A percentile compares a stretch with the other conserved stretches of the same genome.
Evolutionary conservation across 1,284 basidiomycete genomes (phyloP).

Genomic region (Apiotrichum montevideense): DNA sequence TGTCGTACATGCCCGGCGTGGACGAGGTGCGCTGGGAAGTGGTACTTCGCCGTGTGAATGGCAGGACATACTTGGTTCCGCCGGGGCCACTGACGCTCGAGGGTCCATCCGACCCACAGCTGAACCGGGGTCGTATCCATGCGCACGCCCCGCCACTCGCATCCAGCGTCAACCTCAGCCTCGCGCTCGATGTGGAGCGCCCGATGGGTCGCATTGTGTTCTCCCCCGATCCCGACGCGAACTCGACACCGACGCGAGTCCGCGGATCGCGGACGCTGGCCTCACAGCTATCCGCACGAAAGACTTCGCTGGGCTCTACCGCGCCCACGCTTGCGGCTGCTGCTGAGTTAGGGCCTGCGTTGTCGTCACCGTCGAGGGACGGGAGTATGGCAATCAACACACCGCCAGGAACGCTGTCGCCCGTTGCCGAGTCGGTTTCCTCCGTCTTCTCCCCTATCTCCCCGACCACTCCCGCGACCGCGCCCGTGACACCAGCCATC

Average conservation of each 20-base stretch:
- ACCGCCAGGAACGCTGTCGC: neutral
- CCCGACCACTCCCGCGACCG: neutral
- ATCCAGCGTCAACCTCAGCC: constrained; percentile 35
- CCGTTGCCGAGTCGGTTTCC: neutral
- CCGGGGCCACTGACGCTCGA: neutral
- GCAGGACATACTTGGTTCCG: neutral
- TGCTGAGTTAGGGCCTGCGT: neutral
- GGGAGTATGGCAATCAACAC: neutral
- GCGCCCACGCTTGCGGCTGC: neutral
- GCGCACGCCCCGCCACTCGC: constrained; percentile 20
- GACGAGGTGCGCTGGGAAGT: constrained; percentile 38
- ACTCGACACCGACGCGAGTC: constrained; percentile 10
- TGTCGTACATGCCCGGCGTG: constrained; percentile 22
- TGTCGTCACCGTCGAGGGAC: neutral
- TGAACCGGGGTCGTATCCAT: neutral
- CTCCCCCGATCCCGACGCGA: constrained; percentile 24
- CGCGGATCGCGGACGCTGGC: neutral
- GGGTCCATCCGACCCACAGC: neutral
- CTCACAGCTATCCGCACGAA: neutral
- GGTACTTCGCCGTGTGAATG: constrained; percentile 16
- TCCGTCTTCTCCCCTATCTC: neutral
- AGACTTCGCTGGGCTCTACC: neutral
- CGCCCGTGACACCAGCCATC: neutral
- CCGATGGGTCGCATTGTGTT: constrained; percentile 39
- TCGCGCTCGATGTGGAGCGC: constrained; percentile 26